Percentiles rank a stretch among this genome's conserved stretches.
Conservation (phyloP, 805 yeast genomes). For the Candida tammaniensis region DNA sequence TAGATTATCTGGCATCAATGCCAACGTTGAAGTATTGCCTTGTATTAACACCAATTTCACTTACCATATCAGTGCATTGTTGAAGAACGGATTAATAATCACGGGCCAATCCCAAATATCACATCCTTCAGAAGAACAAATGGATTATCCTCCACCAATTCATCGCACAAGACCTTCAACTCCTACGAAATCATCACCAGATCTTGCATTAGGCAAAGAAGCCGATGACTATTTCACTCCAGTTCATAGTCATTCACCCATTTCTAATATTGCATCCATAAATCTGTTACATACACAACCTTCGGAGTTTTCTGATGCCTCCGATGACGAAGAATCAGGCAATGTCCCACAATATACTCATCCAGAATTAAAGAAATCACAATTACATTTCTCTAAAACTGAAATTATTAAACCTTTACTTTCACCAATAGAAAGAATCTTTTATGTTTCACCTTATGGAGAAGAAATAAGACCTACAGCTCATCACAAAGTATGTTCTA, state of each 20-base stretch:
- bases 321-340: slow-evolving; percentile 48
- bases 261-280: slow-evolving; percentile 4
- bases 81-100: slow-evolving; percentile 66
- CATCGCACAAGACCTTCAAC: slow-evolving; percentile 22
- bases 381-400: slow-evolving; percentile 66
- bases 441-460: slow-evolving; percentile 84
- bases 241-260: slow-evolving; percentile 4
- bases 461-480: slow-evolving; percentile 80
- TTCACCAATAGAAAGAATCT: slow-evolving; percentile 69
- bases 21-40: slow-evolving; percentile 60
- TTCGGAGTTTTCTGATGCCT: slow-evolving; percentile 18
- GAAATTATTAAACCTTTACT: slow-evolving; percentile 56
- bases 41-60: slow-evolving; percentile 83
- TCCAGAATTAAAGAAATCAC: slow-evolving; percentile 74
- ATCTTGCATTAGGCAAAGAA: background rate
- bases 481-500: slow-evolving; percentile 55
- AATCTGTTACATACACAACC: slow-evolving; percentile 8
- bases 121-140: slow-evolving; percentile 58
- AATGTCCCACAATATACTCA: slow-evolving; percentile 70
- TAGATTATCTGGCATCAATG: slow-evolving; percentile 59
- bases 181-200: slow-evolving; percentile 11
- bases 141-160: slow-evolving; percentile 26
- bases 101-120: slow-evolving; percentile 94
- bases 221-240: slow-evolving; percentile 6
- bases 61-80: slow-evolving; percentile 77